Evolutionary conservation across 768 basidiomycete genomes (phyloP), one percentile per base, ranked within the genome.

Genomic region (Tubosaeta brunneosetosa): DNA sequence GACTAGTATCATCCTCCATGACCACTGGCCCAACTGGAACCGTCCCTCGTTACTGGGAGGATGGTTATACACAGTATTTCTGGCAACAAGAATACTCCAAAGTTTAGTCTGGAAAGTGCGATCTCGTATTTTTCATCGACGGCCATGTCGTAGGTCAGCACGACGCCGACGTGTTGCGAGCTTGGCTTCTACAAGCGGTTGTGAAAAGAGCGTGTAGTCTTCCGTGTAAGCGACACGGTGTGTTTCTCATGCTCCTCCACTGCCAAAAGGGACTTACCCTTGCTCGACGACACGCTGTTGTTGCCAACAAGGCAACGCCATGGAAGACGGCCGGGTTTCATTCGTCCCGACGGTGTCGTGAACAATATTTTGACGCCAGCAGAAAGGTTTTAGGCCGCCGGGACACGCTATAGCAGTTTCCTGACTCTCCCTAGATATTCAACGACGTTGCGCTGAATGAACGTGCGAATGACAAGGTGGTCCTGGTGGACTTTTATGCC

Each of bases 401-500:
- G 27, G 31, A n/a, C 17, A 6, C 26, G 14, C 13, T 25, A 63
- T 2, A 40, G 27, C 16, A 34, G 12, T 16, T 14, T 53, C 36
- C 36, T 45, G 5, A 52, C 44, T 31, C 31, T 11, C 12, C n/a
- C 33, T 50, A 78, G 76, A 70, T 64, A 2, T 75, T 77, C 53
- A 33, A 58, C 45, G 60, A 60, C 25, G 65, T 73, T 2, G 66
- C 55, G 12, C 57, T 71, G n/a, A 61, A 61, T 36, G 62, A 59
- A 38, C 47, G 40, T 50, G 67, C 74, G 26, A 74, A 73, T 48
- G 75, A 77, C 51, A 78, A 80, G 44, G 68, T 86, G 25, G 78
- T 86, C 38, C 70, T 91, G 6, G 87, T 88, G 22, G 88, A 91
- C 58, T 91, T 91, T 58, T 86, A 89, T 64, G 88, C 89, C 44